Evolutionary conservation across 2,329 filamentous ascomycete genomes (phyloP).

Genomic region (Alternaria novae-zelandiae): DNA sequence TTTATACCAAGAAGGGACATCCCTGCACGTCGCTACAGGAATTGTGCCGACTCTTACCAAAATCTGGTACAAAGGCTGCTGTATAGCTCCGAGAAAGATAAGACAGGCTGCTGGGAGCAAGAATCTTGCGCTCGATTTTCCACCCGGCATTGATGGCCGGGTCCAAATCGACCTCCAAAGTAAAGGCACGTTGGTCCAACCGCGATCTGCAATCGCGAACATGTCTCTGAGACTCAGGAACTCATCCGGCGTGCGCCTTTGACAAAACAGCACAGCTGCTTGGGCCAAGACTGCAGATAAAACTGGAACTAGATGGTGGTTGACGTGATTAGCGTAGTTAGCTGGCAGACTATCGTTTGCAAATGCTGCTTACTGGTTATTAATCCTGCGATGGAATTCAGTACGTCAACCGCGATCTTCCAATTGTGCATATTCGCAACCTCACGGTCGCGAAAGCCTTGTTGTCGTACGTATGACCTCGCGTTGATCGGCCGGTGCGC

Average conservation of each 20-base stretch:
- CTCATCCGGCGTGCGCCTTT: not conserved
- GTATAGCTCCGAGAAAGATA: no score
- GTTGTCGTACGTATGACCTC: not conserved
- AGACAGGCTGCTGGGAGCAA: no score
- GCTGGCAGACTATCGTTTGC: no score
- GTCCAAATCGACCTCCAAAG: not conserved
- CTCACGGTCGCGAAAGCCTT: not conserved
- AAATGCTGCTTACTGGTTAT: not conserved
- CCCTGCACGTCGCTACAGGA: no score
- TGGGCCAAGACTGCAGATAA: not conserved
- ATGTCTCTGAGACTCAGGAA: not conserved
- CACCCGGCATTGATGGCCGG: not conserved
- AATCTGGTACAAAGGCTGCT: no score
- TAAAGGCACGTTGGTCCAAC: not conserved
- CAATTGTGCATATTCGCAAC: not conserved
- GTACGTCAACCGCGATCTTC: not conserved
- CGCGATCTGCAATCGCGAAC: not conserved
- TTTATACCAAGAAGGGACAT: no score
- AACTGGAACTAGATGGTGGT: not conserved
- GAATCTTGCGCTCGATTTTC: no score
- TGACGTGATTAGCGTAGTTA: fast-evolving
- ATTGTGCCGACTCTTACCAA: no score
- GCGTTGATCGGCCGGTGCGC: not conserved
- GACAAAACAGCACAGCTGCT: not conserved
- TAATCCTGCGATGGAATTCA: not conserved